Conservation (phyloP, 2,329 filamentous ascomycete species). For the Penicillium sp. region DNA sequence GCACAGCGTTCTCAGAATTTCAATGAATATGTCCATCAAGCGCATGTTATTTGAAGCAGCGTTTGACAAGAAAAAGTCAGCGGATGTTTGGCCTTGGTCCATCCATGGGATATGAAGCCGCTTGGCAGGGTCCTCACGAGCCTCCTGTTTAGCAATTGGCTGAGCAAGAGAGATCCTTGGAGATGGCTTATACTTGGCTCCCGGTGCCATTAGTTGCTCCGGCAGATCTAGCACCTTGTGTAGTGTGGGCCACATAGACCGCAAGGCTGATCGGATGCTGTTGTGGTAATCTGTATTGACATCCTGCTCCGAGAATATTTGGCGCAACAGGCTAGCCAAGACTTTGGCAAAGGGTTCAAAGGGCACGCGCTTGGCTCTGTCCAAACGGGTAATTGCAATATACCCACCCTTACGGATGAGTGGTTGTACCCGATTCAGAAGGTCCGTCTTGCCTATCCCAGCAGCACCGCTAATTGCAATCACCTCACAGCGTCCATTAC, state of each 20-base stretch:
- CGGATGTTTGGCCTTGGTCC: constrained; percentile 36
- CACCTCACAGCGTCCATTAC: constrained; percentile 59
- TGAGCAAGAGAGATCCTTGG: constrained; percentile 29
- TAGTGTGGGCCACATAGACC: constrained; percentile 58
- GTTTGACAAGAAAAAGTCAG: constrained; percentile 42
- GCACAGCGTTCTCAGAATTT: constrained; percentile 78
- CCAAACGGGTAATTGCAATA: constrained; percentile 61
- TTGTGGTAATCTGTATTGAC: constrained; percentile 62
- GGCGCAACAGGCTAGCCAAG: constrained; percentile 61
- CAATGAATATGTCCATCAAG: constrained; percentile 83
- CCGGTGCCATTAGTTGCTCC: constrained; percentile 60
- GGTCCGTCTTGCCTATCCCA: constrained; percentile 61
- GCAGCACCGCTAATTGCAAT: constrained; percentile 58
- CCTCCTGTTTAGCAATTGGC: constrained; percentile 32
- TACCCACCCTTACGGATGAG: constrained; percentile 59
- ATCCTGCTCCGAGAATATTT: constrained; percentile 65
- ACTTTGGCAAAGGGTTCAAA: constrained; percentile 62
- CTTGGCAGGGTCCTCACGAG: constrained; percentile 32
- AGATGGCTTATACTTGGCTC: constrained; percentile 35
- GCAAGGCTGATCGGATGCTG: constrained; percentile 55
- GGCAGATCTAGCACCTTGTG: constrained; percentile 61
- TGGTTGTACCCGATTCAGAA: constrained; percentile 59
- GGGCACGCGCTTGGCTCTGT: constrained; percentile 58
- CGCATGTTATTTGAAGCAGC: constrained; percentile 57
- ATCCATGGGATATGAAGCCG: constrained; percentile 33